phyloP scores from a whole-genome alignment of 2,329 filamentous ascomycete genomes.

The Ascochyta koolunga region DNA sequence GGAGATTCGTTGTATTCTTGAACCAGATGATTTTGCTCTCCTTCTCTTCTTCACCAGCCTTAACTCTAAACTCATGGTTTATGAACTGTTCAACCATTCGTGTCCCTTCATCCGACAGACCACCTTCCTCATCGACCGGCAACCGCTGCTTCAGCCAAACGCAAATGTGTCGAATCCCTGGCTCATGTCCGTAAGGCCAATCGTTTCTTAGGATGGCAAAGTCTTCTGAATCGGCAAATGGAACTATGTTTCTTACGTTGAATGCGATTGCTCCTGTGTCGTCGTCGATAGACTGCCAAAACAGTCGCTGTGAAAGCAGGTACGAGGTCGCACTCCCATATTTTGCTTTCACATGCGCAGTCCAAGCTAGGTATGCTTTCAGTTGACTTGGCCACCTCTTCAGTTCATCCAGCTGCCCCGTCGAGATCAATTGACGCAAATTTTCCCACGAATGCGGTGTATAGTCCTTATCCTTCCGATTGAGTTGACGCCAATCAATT shows the following conservation, averaged over 20 bases:
- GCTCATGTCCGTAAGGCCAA: slow-evolving; percentile 66
- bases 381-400: slow-evolving; percentile 66
- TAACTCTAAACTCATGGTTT: slow-evolving; percentile 55
- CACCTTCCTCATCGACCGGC: slow-evolving; percentile 39
- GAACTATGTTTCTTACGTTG: slow-evolving; percentile 52
- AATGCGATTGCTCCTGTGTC: slow-evolving; percentile 41
- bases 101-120: slow-evolving; percentile 37
- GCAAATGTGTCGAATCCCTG: slow-evolving; percentile 61
- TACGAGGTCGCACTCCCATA: slow-evolving; percentile 64
- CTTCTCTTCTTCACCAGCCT: slow-evolving; percentile 42
- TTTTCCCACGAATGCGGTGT: slow-evolving; percentile 45
- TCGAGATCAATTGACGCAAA: slow-evolving; percentile 43
- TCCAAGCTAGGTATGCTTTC: slow-evolving; percentile 66
- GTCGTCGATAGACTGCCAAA: slow-evolving; percentile 52
- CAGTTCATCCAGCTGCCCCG: slow-evolving; percentile 61
- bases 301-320: slow-evolving; percentile 61
- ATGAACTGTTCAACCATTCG: slow-evolving; percentile 38
- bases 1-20: slow-evolving; percentile 67
- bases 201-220: slow-evolving; percentile 66
- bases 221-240: slow-evolving; percentile 61
- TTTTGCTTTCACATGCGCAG: slow-evolving; percentile 57
- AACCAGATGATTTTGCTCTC: slow-evolving; percentile 65
- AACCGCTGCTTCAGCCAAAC: slow-evolving; percentile 59
- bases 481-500: slow-evolving; percentile 44
- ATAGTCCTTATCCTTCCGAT: slow-evolving; percentile 40